A percentile compares a stretch with the other conserved stretches of the same genome.
These are phyloP conservation scores for Rhizophora mangle DNA, from an alignment of 345 rosid species.

Conservation along the genomic window DNA sequence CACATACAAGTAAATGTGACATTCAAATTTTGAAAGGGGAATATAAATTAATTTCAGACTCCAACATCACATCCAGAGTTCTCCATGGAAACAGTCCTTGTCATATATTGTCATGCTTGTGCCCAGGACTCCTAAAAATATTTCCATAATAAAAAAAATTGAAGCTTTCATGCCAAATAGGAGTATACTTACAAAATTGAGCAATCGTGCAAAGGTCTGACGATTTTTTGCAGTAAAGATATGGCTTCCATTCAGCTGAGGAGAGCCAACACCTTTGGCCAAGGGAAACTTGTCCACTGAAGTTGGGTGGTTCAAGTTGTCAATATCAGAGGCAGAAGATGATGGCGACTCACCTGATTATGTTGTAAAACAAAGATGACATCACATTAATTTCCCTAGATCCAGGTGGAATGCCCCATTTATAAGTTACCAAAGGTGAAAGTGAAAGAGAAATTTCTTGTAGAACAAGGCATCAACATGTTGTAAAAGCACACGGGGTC, in stretches of 20 bases:
- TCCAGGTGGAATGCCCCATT: neutral
- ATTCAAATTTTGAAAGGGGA: too few species aligned
- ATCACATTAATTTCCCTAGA: constrained; percentile 8
- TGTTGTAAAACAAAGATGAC: neutral
- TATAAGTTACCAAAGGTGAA: neutral
- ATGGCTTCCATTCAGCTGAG: constrained; percentile 71
- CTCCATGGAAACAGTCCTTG: neutral
- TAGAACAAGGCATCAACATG: neutral
- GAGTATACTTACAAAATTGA: constrained; percentile 69
- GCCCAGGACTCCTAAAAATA: neutral
- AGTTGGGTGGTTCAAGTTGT: constrained; percentile 77
- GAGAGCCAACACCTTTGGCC: constrained; percentile 68
- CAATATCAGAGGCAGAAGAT: constrained; percentile 95
- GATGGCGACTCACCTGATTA: constrained; percentile 93
- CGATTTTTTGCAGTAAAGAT: constrained; percentile 63
- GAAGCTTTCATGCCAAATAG: constrained; percentile 2
- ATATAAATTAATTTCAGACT: too few species aligned
- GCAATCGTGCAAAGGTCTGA: constrained; percentile 54
- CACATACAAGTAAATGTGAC: too few species aligned
- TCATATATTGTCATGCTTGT: neutral
- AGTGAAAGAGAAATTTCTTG: neutral
- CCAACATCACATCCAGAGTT: too few species aligned
- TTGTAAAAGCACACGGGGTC: neutral
- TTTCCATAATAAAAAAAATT: neutral
- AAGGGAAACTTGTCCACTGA: constrained; percentile 54